Base-by-base conservation (phyloP, 495 filamentous ascomycete species). In the Talaromyces nanjingensis region DNA sequence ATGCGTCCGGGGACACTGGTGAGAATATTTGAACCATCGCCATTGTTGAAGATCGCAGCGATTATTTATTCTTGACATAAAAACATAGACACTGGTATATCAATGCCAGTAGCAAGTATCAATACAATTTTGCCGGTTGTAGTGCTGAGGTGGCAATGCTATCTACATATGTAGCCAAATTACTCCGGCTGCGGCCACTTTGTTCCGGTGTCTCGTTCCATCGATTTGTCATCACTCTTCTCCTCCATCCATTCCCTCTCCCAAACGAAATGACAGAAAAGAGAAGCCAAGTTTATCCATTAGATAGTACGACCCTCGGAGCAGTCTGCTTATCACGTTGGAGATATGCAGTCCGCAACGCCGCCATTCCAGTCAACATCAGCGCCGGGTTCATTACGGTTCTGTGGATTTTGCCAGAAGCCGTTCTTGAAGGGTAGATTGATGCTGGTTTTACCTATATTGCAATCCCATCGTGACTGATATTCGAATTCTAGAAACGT, bases 321-420 rank as follows among this genome's bases (percentile, higher is more conserved):
- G 14, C 5, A 45, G n/a, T 11, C 12, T 45, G 42, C 16, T 45
- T 11, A 45, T 2, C 12, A 45, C 42, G 16, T 45, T n/a, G 24
- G 8, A 54, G 16, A 24, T 5, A 54, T 54, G 49, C 20, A 54
- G 25, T 54, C 49, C 22, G 8, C 9, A 25, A 18, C 49, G 20
- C 9, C 55, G 55, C 55, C 25, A 4, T 34, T 29, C 55, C 12
- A 18, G 27, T 34, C 25, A n/a, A 58, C 55, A 58, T 34, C 55
- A 31, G 7, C 42, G 42, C n/a, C 42, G 16, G n/a, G 14, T n/a
- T 45, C 42, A 6, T n/a, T 49, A 49, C 45, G 45, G 45, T 11
- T 59, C 14, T 59, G 56, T 20, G 56, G 27, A 2, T 59, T 59
- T 33, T 59, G 56, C 11, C 56, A 59, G 7, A 59, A 59, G 27